phyloP scores from a whole-genome alignment of 805 yeast species.

The Lipomyces starkeyi region DNA sequence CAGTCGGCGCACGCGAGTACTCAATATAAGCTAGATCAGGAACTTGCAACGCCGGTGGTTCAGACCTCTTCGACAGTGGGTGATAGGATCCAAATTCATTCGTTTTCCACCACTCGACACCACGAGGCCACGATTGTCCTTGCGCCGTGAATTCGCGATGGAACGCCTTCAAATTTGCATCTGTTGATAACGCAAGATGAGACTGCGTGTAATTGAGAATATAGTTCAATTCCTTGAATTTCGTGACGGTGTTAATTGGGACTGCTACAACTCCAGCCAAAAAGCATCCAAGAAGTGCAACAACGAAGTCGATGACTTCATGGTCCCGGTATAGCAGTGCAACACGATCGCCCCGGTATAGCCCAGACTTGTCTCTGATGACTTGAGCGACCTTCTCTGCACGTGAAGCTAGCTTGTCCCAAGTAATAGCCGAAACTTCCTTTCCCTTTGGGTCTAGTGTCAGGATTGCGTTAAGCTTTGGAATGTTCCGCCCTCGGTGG shows the following conservation, averaged over 20 bases:
- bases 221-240: constrained; percentile 66
- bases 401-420: constrained; percentile 85
- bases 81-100: constrained; percentile 81
- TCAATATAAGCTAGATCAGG: constrained; percentile 93
- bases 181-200: constrained; percentile 80
- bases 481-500: constrained; percentile 69
- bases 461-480: constrained; percentile 72
- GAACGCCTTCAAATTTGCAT: constrained; percentile 72
- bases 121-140: constrained; percentile 70
- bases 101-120: constrained; percentile 78
- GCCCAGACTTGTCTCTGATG: constrained; percentile 70
- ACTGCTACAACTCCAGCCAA: constrained; percentile 94
- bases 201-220: constrained; percentile 77
- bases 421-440: constrained; percentile 73
- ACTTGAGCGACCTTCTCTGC: constrained; percentile 90
- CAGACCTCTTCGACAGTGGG: constrained; percentile 60
- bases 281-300: constrained; percentile 89
- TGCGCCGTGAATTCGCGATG: constrained; percentile 63
- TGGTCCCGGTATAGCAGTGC: constrained; percentile 80
- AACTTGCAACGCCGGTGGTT: constrained; percentile 68
- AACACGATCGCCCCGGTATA: constrained; percentile 83
- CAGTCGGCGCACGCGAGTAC: constrained; percentile 86
- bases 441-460: constrained; percentile 81
- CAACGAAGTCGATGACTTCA: constrained; percentile 83
- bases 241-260: constrained; percentile 77